phyloP scores from a whole-genome alignment of 306 rosid genomes.

The Vigna reflexopilosa region DNA sequence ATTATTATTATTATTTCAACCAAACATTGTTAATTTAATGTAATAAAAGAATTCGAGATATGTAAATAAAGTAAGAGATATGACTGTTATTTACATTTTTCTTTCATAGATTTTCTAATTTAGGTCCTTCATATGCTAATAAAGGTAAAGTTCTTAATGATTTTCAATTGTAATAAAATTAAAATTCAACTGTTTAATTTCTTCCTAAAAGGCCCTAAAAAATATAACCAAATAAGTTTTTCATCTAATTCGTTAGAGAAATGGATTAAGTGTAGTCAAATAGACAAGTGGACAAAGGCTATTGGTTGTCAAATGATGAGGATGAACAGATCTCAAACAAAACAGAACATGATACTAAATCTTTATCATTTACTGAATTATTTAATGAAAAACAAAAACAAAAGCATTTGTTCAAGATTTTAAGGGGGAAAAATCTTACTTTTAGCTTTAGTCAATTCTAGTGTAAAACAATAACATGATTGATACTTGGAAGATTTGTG shows the following conservation, averaged over 20 bases:
- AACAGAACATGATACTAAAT: slow-evolving; percentile 18
- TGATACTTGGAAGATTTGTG: slow-evolving; percentile 9
- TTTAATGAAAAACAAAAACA: neutral
- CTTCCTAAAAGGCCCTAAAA: too few species aligned
- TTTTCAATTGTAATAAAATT: too few species aligned
- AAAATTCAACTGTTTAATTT: too few species aligned
- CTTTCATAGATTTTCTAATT: too few species aligned
- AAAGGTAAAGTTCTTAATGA: too few species aligned
- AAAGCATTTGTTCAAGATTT: neutral
- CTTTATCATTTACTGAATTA: neutral
- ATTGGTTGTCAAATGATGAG: too few species aligned
- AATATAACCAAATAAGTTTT: too few species aligned
- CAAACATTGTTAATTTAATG: neutral
- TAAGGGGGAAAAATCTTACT: neutral
- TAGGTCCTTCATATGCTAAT: too few species aligned
- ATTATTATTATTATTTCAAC: neutral
- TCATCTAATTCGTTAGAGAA: neutral
- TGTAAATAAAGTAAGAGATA: too few species aligned
- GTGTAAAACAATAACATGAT: slow-evolving; percentile 24
- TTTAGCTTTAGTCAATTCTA: slow-evolving; percentile 16
- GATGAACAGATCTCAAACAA: neutral
- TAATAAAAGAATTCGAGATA: neutral
- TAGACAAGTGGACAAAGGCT: neutral
- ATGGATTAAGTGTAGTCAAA: neutral
- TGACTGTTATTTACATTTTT: too few species aligned